Evolutionary conservation across 768 basidiomycete genomes (phyloP), one percentile per base, ranked within the genome.

Genomic region (Trametes maxima): DNA sequence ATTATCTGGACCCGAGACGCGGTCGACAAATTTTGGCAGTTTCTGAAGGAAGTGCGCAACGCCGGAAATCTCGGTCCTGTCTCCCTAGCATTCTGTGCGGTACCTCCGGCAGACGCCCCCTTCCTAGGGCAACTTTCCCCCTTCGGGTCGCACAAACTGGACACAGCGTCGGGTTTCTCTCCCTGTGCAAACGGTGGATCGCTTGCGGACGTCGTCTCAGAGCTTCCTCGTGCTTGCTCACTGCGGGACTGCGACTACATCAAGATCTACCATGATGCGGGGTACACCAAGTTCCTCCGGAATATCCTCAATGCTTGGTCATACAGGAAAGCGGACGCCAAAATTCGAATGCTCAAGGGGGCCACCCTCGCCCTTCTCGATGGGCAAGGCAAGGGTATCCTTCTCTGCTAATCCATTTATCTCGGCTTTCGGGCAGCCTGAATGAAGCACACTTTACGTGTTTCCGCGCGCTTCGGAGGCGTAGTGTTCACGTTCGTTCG

Each of bases 251-350:
- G 43, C 37, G 67, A 56, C 45, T 48, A 68, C 43, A 55, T 68
- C 54, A 62, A 62, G 54, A 22, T 68, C 2, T 65, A 64, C 49
- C 67, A 68, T 37, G 64, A 65, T 39, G 54, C 51, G 3, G 42
- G 22, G 10, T 60, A 68, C 40, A 57, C 64, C 5, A 46, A 47
- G 33, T 39, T 24, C 11, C 33, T 68, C 13, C 51, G 64, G 5
- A 64, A 48, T 12, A 36, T 64, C 14, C 35, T 68, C 1, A 24
- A 51, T 13, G 53, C 54, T 1, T 68, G 67, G 67, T 37, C 54
- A 6, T 65, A 65, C 42, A 35, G 53, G 50, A 22, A 12, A 12
- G 45, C 5, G n/a, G 58, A 25, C 1, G 2, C 0, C n/a, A 61
- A 60, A 45, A 45, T 65, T n/a, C 39, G 57, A 3, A 10, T 64